phyloP scores from a whole-genome alignment of 371 early-diverging fungal species.

The Mortierella sp. region DNA sequence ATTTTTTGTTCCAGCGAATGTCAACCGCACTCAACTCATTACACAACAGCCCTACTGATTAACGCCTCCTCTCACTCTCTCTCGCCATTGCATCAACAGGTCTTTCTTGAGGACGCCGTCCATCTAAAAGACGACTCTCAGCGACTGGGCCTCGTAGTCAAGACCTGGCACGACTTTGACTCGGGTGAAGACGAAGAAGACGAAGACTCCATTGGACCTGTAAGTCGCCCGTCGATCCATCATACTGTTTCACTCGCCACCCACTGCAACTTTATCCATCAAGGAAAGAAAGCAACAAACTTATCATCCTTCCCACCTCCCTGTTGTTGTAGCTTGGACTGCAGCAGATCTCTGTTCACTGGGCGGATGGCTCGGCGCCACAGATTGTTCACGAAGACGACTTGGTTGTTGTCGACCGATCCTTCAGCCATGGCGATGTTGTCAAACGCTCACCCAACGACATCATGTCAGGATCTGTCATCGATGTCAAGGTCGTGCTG shows the following conservation, averaged over 20 bases:
- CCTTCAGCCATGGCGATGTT: slow-evolving; percentile 59
- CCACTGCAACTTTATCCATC: background rate
- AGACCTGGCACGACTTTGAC: slow-evolving; percentile 61
- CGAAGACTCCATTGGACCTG: slow-evolving; percentile 48
- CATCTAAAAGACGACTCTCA: slow-evolving; percentile 41
- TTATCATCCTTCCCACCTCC: background rate
- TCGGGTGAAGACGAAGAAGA: slow-evolving; percentile 57
- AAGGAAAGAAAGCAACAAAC: background rate
- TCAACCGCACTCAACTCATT: background rate
- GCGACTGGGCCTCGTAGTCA: slow-evolving; percentile 48
- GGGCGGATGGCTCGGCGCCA: slow-evolving; percentile 55
- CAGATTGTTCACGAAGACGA: slow-evolving; percentile 46
- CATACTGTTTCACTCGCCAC: background rate
- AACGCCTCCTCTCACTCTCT: background rate
- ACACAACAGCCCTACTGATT: background rate
- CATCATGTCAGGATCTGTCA: slow-evolving; percentile 54
- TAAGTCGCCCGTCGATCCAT: slow-evolving; percentile 17
- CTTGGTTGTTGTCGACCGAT: slow-evolving; percentile 53
- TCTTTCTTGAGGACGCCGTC: slow-evolving; percentile 58
- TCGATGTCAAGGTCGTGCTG: slow-evolving; percentile 53
- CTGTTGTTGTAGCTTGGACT: slow-evolving; percentile 28
- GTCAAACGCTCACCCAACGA: slow-evolving; percentile 57
- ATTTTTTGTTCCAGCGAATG: background rate
- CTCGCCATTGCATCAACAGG: slow-evolving; percentile 23
- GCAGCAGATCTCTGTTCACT: slow-evolving; percentile 58